Conservation (phyloP, 352 stramenopile species). For the Pythium apleroticum region DNA sequence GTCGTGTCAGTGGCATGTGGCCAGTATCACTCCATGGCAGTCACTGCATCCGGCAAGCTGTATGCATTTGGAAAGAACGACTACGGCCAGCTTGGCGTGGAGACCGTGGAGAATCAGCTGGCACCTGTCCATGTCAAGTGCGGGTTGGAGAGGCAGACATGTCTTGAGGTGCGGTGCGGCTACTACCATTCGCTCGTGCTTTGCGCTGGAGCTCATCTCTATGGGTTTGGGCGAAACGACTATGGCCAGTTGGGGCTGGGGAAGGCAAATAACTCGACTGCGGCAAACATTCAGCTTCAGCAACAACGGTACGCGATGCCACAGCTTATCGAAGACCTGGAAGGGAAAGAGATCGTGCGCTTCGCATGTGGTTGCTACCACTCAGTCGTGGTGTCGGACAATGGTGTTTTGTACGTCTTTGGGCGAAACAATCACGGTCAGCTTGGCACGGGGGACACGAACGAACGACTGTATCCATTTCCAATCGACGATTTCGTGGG, state of each 20-base stretch:
- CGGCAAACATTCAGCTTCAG: slow-evolving; percentile 60
- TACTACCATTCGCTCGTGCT: slow-evolving; percentile 93
- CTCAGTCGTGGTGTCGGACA: slow-evolving; percentile 84
- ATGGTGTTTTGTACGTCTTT: slow-evolving; percentile 92
- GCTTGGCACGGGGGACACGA: slow-evolving; percentile 89
- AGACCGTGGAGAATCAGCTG: slow-evolving; percentile 68
- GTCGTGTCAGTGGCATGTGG: slow-evolving; percentile 85
- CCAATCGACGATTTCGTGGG: slow-evolving; percentile 90
- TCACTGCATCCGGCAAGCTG: slow-evolving; percentile 61
- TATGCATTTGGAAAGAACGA: slow-evolving; percentile 94
- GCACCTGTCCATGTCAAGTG: slow-evolving; percentile 49
- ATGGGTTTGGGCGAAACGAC: slow-evolving; percentile 91
- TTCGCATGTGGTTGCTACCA: slow-evolving; percentile 93
- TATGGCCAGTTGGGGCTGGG: slow-evolving; percentile 92
- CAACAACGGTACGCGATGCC: slow-evolving; percentile 65
- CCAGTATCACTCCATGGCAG: slow-evolving; percentile 90
- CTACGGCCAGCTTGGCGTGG: slow-evolving; percentile 90
- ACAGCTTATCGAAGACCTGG: slow-evolving; percentile 63
- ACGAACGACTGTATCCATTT: slow-evolving; percentile 82
- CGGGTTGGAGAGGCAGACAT: slow-evolving; percentile 64
- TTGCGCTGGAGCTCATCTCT: slow-evolving; percentile 65
- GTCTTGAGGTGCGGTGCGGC: slow-evolving; percentile 82
- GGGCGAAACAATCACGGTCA: slow-evolving; percentile 94
- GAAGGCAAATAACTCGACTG: slow-evolving; percentile 30
- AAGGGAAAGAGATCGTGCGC: slow-evolving; percentile 81